phyloP scores from a whole-genome alignment of 805 yeast species.

The Lipomyces spencermartinsiae region DNA sequence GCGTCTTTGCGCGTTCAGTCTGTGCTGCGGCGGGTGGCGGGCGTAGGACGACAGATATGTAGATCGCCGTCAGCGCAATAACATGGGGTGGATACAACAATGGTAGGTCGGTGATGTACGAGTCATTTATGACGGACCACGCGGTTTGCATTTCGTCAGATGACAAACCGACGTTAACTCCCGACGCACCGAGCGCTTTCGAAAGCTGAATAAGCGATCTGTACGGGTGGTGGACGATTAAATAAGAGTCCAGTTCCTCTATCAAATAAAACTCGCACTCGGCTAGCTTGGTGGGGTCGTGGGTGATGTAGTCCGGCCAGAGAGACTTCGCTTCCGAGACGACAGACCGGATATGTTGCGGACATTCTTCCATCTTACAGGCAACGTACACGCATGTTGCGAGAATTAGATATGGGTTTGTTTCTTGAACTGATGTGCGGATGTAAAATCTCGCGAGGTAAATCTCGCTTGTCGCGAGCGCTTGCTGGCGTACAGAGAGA shows the following conservation, averaged over 20 bases:
- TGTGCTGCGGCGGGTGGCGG: slow-evolving; percentile 46
- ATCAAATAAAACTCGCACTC: slow-evolving; percentile 94
- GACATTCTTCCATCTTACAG: slow-evolving; percentile 93
- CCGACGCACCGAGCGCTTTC: slow-evolving; percentile 54
- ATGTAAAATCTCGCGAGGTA: slow-evolving; percentile 80
- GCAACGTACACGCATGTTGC: slow-evolving; percentile 89
- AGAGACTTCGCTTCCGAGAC: slow-evolving; percentile 82
- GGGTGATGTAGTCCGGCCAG: slow-evolving; percentile 96
- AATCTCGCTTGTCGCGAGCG: slow-evolving; percentile 86
- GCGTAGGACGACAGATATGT: slow-evolving; percentile 69
- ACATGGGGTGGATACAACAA: slow-evolving; percentile 87
- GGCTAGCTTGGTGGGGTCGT: slow-evolving; percentile 87
- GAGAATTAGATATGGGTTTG: slow-evolving; percentile 78
- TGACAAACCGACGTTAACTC: slow-evolving; percentile 45
- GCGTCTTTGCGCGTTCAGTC: slow-evolving; percentile 44
- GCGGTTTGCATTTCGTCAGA: slow-evolving; percentile 73
- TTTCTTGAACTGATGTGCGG: slow-evolving; percentile 74
- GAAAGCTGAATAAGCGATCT: slow-evolving; percentile 46
- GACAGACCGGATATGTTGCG: slow-evolving; percentile 87
- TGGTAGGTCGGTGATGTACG: slow-evolving; percentile 86
- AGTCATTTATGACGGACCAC: slow-evolving; percentile 90
- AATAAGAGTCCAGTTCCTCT: slow-evolving; percentile 68
- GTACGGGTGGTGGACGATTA: slow-evolving; percentile 53
- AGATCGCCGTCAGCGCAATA: slow-evolving; percentile 80
- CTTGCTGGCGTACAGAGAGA: slow-evolving; percentile 78